Base-by-base conservation (phyloP, 306 rosid genomes). In the Trifolium subterraneum region DNA sequence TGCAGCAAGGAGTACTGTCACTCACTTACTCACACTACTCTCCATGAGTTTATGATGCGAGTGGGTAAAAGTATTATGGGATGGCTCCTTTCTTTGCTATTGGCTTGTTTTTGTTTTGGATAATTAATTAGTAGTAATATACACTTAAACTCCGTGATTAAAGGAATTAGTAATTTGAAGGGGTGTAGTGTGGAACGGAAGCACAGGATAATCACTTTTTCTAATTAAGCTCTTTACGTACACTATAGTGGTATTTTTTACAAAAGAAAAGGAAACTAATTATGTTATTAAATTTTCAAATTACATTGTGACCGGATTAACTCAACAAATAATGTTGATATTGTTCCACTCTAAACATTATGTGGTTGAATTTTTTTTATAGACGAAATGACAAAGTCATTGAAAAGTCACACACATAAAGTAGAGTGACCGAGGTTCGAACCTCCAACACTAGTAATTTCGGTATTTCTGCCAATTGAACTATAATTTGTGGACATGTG, bases 181-280 rank as follows among this genome's bases (percentile, higher is more conserved):
- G 60, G 64, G 60, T 10, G 42, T 29, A 56, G 58, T 72, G 55
- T 4, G 78, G 78, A 48, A 60, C 71, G 27, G 70, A 59, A 69
- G 78, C 71, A 63, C 47, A 41, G 76, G 56, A 20, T 48, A 65
- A 58, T 48, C 18, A 64, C 73, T 65, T 72, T 75, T 75, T 50
- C n/a, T 45, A 81, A 64, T 16, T 50, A 33, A 44, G 39, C 42
- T 61, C 51, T 56, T 51, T 51, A 51, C 5, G 7, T 27, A 27
- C 31, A 27, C 31, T 27, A 9, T 16, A 16, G 9, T 16, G 1
- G 8, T 16, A 7, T 50, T n/a, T 48, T 45, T 48, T 48, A 48
- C 54, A 47, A 47, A 47, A 15, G 19, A 15, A 14, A 47, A 47
- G 15, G 19, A 35, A 35, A 35, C 38, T 35, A 33, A 33, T 25